Evolutionary conservation across 495 filamentous ascomycete species (phyloP).

Genomic region (Penicillium ochrochloron): DNA sequence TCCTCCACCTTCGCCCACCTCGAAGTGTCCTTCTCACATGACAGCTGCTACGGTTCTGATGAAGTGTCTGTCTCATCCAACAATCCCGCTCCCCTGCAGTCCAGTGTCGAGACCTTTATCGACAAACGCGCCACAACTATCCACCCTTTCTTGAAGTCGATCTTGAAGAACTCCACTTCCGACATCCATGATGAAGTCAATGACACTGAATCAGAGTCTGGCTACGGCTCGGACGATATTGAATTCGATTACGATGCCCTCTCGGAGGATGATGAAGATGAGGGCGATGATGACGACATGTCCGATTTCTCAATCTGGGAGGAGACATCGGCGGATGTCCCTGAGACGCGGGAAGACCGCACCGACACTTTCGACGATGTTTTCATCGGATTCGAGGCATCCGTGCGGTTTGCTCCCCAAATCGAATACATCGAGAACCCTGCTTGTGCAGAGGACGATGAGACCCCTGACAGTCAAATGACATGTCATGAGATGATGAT

Average conservation of each 20-base stretch:
- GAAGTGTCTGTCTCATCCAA: conserved; percentile 46
- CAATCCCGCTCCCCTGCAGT: conserved; percentile 30
- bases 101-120: conserved; percentile 26
- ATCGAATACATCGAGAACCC: conserved; percentile 45
- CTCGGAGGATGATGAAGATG: conserved; percentile 38
- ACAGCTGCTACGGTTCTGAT: conserved; percentile 54
- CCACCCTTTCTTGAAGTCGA: conserved; percentile 43
- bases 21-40: conserved; percentile 50
- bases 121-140: conserved; percentile 28
- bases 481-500: conserved; percentile 54
- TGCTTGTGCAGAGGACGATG: conserved; percentile 34
- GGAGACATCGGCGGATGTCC: conserved; percentile 35
- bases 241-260: conserved; percentile 42
- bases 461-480: conserved; percentile 32
- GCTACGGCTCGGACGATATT: conserved; percentile 48
- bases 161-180: conserved; percentile 44
- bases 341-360: conserved; percentile 40
- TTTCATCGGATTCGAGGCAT: conserved; percentile 47
- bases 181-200: conserved; percentile 36
- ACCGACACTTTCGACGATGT: conserved; percentile 47
- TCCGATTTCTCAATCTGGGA: conserved; percentile 47
- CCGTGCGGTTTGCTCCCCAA: conserved; percentile 45
- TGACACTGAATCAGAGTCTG: conserved; percentile 44
- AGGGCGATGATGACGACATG: conserved; percentile 40
- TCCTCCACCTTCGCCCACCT: conserved; percentile 47